These are phyloP conservation scores for Epichloe aotearoae DNA, from an alignment of 2,329 filamentous ascomycete genomes.

Conservation along the genomic window DNA sequence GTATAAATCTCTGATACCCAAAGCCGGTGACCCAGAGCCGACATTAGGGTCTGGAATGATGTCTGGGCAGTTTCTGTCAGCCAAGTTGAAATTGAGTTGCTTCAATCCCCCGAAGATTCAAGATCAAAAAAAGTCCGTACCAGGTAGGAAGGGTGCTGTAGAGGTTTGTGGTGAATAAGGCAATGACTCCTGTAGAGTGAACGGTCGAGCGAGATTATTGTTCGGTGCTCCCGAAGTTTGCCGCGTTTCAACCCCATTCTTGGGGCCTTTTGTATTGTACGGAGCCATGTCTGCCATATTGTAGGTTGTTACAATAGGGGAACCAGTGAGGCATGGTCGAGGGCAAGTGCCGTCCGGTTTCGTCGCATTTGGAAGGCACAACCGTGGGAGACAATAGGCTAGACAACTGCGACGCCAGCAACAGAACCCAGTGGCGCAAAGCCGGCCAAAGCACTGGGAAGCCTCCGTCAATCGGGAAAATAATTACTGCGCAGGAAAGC, in stretches of 20 bases:
- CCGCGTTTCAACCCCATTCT: slow-evolving; percentile 21
- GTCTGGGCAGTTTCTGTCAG: slow-evolving; percentile 26
- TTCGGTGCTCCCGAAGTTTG: slow-evolving; percentile 12
- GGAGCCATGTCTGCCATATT: slow-evolving; percentile 20
- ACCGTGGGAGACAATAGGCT: slow-evolving; percentile 2
- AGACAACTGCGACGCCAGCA: slow-evolving; percentile 1
- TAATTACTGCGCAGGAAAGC: neutral
- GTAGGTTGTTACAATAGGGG: slow-evolving; percentile 13
- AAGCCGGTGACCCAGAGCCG: slow-evolving; percentile 39
- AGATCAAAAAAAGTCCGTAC: slow-evolving; percentile 29
- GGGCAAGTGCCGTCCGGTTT: slow-evolving; percentile 14
- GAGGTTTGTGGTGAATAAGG: slow-evolving; percentile 75
- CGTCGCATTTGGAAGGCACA: slow-evolving; percentile 14
- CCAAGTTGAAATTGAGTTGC: neutral
- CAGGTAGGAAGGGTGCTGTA: slow-evolving; percentile 63
- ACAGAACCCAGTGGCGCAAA: neutral
- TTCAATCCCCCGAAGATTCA: neutral
- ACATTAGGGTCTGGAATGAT: slow-evolving; percentile 53
- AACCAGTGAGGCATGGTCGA: slow-evolving; percentile 18
- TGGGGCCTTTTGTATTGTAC: slow-evolving; percentile 16
- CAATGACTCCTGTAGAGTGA: slow-evolving; percentile 60
- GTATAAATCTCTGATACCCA: slow-evolving; percentile 38
- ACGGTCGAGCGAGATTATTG: slow-evolving; percentile 28
- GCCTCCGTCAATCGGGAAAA: neutral
- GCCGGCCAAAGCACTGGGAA: neutral